phyloP scores from a whole-genome alignment of 495 filamentous ascomycete species.

The Aspergillus campestris region DNA sequence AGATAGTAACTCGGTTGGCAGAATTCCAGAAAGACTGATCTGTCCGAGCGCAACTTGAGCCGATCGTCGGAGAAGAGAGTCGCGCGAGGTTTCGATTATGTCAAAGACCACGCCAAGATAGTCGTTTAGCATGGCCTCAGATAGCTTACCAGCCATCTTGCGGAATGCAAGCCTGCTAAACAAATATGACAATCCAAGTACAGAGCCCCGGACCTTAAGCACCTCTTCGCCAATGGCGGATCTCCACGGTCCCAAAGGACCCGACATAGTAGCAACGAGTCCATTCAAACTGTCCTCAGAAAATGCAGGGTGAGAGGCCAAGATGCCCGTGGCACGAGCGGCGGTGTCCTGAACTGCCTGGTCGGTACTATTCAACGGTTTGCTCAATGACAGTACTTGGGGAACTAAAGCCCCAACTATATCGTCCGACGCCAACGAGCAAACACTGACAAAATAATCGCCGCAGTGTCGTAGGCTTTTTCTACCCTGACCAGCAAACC shows the following conservation, averaged over 20 bases:
- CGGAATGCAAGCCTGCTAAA: constrained; percentile 51
- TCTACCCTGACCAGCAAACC: constrained; percentile 43
- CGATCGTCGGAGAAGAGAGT: constrained; percentile 49
- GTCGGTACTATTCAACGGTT: constrained; percentile 61
- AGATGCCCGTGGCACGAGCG: constrained; percentile 67
- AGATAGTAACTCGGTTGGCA: constrained; percentile 34
- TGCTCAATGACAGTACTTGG: constrained; percentile 41
- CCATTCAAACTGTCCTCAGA: constrained; percentile 21
- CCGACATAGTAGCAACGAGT: constrained; percentile 34
- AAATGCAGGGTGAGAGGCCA: constrained; percentile 56
- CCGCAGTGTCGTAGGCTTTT: constrained; percentile 46
- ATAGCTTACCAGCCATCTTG: constrained; percentile 18
- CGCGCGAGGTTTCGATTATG: constrained; percentile 42
- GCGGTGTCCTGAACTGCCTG: constrained; percentile 51
- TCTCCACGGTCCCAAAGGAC: constrained; percentile 40
- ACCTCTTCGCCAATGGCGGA: constrained; percentile 51
- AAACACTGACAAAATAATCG: constrained; percentile 56
- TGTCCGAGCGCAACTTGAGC: constrained; percentile 63
- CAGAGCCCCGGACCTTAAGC: constrained; percentile 52
- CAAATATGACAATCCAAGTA: constrained; percentile 49
- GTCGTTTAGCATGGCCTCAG: constrained; percentile 24
- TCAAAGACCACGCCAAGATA: constrained; percentile 36
- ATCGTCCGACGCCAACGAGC: constrained; percentile 49
- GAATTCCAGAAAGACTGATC: constrained; percentile 58
- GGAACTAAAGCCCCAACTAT: constrained; percentile 42